Evolutionary conservation across 2,329 filamentous ascomycete species (phyloP), one percentile per base, ranked within the genome.

Genomic region (Tolypocladium album): DNA sequence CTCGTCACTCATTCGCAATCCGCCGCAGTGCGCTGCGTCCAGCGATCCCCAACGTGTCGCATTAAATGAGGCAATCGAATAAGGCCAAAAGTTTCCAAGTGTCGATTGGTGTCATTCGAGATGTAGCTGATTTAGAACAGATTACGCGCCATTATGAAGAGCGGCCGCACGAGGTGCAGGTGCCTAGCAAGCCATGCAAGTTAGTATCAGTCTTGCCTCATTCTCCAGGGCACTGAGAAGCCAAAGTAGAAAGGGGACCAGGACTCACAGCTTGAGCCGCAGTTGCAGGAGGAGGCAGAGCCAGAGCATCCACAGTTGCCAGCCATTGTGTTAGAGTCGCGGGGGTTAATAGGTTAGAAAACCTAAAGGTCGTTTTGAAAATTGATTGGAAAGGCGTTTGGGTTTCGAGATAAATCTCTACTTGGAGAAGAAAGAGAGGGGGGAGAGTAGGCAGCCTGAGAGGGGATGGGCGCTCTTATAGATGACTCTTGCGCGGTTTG

Each of bases 261-360:
- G 50, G 36, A 69, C 72, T 56, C 65, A 74, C 72, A 74, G 68
- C 67, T 67, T 61, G 71, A 68, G 69, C 72, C 72, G 64, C 72
- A 74, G 69, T 68, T 71, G 69, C 72, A 73, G 61, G 67, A 73
- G 61, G 67, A 67, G 61, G 68, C 63, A 61, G 62, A 64, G 65
- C 71, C 69, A 64, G 70, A 72, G 68, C 72, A 74, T 64, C 71
- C 72, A 64, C 72, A 73, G 67, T 73, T 64, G 63, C 67, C 71
- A 70, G 70, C 65, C 72, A 74, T 74, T 66, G 64, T 72, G 68
- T 68, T 66, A 39, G 24, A 42, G 31, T 52, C 12, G 15, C 12
- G 22, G 60, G 27, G 43, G 36, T 27, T 60, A n/a, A 53, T 39
- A 55, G 59, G 62, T 62, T 45, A 45, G 9, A 60, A 43, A 60